These are phyloP conservation scores for Penicillium daleae DNA, from an alignment of 495 filamentous ascomycete genomes.

Conservation along the genomic window DNA sequence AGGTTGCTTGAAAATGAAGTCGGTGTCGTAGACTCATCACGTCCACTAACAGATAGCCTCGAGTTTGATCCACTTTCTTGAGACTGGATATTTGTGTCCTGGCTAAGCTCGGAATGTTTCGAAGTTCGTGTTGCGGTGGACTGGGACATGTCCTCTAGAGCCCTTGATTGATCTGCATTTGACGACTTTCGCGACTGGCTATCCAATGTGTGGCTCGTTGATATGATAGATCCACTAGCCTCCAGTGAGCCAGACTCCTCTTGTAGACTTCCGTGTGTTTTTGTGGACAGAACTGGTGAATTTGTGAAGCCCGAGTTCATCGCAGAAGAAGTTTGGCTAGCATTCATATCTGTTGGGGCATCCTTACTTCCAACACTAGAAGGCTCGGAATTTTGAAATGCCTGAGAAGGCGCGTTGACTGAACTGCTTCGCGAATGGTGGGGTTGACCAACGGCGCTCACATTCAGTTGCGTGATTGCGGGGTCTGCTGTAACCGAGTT, in stretches of 20 bases:
- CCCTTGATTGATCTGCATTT: slow-evolving; percentile 31
- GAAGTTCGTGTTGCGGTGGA: slow-evolving; percentile 23
- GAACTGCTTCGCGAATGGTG: slow-evolving; percentile 43
- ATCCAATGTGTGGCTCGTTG: slow-evolving; percentile 29
- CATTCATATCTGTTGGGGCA: slow-evolving; percentile 29
- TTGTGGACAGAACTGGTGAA: slow-evolving; percentile 40
- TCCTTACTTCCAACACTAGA: slow-evolving; percentile 39
- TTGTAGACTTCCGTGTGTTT: slow-evolving; percentile 30
- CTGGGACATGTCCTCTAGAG: slow-evolving; percentile 29
- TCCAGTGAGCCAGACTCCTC: slow-evolving; percentile 30
- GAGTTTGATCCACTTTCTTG: slow-evolving; percentile 39
- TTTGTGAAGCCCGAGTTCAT: slow-evolving; percentile 37
- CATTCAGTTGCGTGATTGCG: slow-evolving; percentile 58
- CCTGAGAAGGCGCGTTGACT: slow-evolving; percentile 34
- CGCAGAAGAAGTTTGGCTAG: slow-evolving; percentile 38
- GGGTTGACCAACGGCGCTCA: slow-evolving; percentile 54
- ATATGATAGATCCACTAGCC: slow-evolving; percentile 22
- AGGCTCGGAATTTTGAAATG: slow-evolving; percentile 35
- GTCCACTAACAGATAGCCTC: slow-evolving; percentile 40
- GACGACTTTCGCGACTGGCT: slow-evolving; percentile 27
- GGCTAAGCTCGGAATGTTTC: slow-evolving; percentile 33
- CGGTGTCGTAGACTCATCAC: slow-evolving; percentile 39
- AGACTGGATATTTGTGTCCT: slow-evolving; percentile 23
- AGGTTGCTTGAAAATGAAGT: slow-evolving; percentile 39
- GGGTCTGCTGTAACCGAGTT: slow-evolving; percentile 42